phyloP scores from a whole-genome alignment of 2,329 filamentous ascomycete genomes.

The Rhynchosporium graminicola region DNA sequence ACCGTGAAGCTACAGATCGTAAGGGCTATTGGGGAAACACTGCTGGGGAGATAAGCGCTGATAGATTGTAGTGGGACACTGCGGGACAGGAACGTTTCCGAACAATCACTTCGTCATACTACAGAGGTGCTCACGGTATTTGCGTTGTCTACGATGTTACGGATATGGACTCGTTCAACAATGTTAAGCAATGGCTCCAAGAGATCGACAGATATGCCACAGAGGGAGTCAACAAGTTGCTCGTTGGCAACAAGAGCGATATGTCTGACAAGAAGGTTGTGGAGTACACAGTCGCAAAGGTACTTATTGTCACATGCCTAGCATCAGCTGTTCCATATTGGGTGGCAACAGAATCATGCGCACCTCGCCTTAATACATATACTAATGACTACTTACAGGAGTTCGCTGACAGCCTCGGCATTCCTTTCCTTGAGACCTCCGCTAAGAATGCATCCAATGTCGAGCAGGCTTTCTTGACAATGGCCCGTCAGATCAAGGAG shows the following conservation, averaged over 20 bases:
- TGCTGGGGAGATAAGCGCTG: slow-evolving; percentile 30
- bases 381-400: slow-evolving; percentile 59
- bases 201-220: slow-evolving; percentile 99
- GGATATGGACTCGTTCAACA: slow-evolving; percentile 99
- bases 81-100: slow-evolving; percentile 99
- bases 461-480: slow-evolving; percentile 99
- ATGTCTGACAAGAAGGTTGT: slow-evolving; percentile 99
- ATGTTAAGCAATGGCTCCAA: slow-evolving; percentile 99
- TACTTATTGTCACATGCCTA: slow-evolving; percentile 48
- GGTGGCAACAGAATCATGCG: slow-evolving; percentile 21
- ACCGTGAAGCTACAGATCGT: slow-evolving; percentile 99
- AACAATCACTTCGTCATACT: slow-evolving; percentile 99
- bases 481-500: slow-evolving; percentile 99
- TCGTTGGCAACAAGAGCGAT: slow-evolving; percentile 99
- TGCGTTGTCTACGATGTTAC: slow-evolving; percentile 99
- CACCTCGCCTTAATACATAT: slow-evolving; percentile 6
- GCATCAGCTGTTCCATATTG: slow-evolving; percentile 32
- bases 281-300: slow-evolving; percentile 99
- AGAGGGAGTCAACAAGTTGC: slow-evolving; percentile 98
- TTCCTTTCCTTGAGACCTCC: slow-evolving; percentile 98
- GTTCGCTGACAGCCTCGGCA: slow-evolving; percentile 97
- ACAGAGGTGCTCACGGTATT: slow-evolving; percentile 97
- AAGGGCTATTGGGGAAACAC: slow-evolving; percentile 46
- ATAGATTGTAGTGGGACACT: slow-evolving; percentile 82
- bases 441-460: slow-evolving; percentile 99